These are phyloP conservation scores for Euphorbia pulcherrima DNA, from an alignment of 345 rosid species.

Conservation along the genomic window DNA sequence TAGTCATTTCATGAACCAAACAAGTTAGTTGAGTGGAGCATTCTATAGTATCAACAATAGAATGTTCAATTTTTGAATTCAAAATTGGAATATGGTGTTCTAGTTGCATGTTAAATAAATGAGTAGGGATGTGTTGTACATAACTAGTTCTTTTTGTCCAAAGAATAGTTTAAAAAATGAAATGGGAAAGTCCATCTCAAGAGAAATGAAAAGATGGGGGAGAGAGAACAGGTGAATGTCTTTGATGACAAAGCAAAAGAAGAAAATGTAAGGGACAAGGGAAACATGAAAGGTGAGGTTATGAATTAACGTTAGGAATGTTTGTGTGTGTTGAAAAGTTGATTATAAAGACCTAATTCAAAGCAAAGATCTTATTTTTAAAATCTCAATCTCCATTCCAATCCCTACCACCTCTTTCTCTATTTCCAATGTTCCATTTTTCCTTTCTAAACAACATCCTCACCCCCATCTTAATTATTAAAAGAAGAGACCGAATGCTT, in stretches of 20 bases:
- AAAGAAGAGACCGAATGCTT: neutral
- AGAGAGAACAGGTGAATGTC: constrained; percentile 12
- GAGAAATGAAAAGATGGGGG: neutral
- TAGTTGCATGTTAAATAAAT: too few species aligned
- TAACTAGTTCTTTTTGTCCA: too few species aligned
- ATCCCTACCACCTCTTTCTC: constrained; percentile 45
- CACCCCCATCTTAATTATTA: constrained; percentile 16
- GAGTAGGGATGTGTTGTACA: too few species aligned
- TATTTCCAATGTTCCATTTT: constrained; percentile 46
- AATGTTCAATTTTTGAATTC: too few species aligned
- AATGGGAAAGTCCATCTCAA: neutral
- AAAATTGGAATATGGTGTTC: too few species aligned
- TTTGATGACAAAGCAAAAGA: constrained; percentile 5
- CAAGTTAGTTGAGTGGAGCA: too few species aligned
- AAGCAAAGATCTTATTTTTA: constrained; percentile 28
- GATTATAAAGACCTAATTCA: constrained; percentile 40
- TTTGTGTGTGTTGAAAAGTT: constrained; percentile 28
- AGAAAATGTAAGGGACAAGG: constrained; percentile 14
- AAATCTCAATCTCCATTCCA: constrained; percentile 30
- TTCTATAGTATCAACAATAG: too few species aligned
- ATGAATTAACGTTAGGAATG: constrained; percentile 27
- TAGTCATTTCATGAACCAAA: too few species aligned
- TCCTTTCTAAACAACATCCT: constrained; percentile 21
- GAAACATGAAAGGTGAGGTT: constrained; percentile 22
- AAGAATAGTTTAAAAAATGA: too few species aligned